These are phyloP conservation scores for Leccinum sublutescens DNA, from an alignment of 768 basidiomycete species.

Conservation along the genomic window DNA sequence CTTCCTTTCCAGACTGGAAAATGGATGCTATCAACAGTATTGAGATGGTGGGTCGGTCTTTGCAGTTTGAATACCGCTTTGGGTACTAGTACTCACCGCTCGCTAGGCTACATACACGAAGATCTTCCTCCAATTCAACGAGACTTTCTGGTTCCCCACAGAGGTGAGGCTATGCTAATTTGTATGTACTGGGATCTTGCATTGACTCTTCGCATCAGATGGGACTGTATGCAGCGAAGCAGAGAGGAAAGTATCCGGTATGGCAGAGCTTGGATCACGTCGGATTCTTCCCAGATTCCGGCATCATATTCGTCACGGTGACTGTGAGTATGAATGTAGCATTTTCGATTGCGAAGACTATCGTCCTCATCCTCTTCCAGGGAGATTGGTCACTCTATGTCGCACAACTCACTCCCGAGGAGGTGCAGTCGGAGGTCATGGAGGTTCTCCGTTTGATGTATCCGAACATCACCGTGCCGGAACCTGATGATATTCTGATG, in stretches of 20 bases:
- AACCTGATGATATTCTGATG: constrained; percentile 55
- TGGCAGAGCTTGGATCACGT: constrained; percentile 65
- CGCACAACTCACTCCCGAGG: constrained; percentile 46
- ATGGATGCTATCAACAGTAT: no score
- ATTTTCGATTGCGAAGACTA: background rate
- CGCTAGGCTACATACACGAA: constrained; percentile 59
- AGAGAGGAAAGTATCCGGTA: constrained; percentile 62
- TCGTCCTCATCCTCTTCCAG: constrained; percentile 30
- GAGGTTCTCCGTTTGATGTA: constrained; percentile 59
- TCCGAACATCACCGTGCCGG: constrained; percentile 51
- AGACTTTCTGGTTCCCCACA: constrained; percentile 59
- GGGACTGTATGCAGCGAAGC: constrained; percentile 54
- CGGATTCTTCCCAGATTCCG: constrained; percentile 59
- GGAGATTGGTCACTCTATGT: constrained; percentile 62
- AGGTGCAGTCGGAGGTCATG: constrained; percentile 55
- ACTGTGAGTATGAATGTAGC: constrained; percentile 18
- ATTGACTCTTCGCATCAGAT: constrained; percentile 15
- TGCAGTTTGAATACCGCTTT: background rate
- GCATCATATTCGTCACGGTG: constrained; percentile 38
- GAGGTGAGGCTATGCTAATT: constrained; percentile 26
- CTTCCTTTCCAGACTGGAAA: constrained; percentile 41
- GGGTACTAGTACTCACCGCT: background rate
- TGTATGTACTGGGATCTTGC: background rate
- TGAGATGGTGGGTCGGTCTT: background rate
- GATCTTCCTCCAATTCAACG: constrained; percentile 61